Evolutionary conservation across 345 rosid species (phyloP).

Genomic region (Euphorbia pulcherrima): DNA sequence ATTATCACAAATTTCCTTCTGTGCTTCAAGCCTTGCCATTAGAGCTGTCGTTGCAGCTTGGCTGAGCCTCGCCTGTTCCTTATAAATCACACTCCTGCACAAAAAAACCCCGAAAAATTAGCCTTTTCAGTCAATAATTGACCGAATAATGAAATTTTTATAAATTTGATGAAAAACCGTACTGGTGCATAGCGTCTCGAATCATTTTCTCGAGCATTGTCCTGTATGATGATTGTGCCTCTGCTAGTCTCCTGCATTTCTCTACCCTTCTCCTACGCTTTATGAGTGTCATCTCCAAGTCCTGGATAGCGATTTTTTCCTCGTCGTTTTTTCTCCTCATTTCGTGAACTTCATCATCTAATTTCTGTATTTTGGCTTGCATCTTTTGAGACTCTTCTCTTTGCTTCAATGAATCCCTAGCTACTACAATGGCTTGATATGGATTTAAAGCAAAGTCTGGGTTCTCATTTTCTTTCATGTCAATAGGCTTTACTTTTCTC

Average conservation of each 20-base stretch:
- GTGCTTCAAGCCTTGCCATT: constrained; percentile 89
- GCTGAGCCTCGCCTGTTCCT: constrained; percentile 89
- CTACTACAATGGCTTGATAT: constrained; percentile 71
- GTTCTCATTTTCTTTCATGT: constrained; percentile 66
- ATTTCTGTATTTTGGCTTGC: constrained; percentile 53
- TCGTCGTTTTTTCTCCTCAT: constrained; percentile 53
- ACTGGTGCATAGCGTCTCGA: constrained; percentile 99
- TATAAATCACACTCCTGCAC: constrained; percentile 82
- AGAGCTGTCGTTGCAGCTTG: constrained; percentile 80
- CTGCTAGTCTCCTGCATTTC: constrained; percentile 89
- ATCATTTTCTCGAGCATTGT: constrained; percentile 89
- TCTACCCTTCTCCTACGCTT: constrained; percentile 85
- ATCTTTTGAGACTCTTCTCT: constrained; percentile 64
- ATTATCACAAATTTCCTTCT: constrained; percentile 79
- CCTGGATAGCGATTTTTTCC: constrained; percentile 66
- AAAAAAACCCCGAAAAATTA: neutral
- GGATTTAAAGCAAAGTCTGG: constrained; percentile 59
- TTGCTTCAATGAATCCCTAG: constrained; percentile 75
- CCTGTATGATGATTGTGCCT: constrained; percentile 84
- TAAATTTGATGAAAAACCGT: constrained; percentile 26
- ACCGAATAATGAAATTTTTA: neutral
- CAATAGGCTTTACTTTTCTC: constrained; percentile 42
- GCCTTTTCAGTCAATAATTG: neutral
- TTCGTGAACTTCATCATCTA: constrained; percentile 61
- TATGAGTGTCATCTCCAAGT: constrained; percentile 62